Percentiles rank a stretch among this genome's conserved stretches.
phyloP scores from a whole-genome alignment of 169 alveolate genomes.

The Plasmodium cynomolgi region DNA sequence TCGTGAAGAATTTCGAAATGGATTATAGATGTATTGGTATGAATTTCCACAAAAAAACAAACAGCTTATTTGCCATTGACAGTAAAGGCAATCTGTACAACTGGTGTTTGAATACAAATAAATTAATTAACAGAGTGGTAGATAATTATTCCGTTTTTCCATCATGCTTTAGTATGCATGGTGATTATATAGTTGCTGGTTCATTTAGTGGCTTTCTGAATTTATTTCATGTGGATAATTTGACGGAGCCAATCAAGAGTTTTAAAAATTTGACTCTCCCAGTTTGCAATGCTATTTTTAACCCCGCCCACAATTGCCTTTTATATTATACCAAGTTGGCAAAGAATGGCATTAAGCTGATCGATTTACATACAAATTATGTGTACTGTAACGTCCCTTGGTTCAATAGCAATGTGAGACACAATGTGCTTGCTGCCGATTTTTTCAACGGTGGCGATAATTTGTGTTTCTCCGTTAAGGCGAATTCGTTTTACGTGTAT shows the following conservation, averaged over 20 bases:
- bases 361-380: conserved; percentile 46
- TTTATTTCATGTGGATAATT: conserved; percentile 54
- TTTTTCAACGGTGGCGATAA: conserved; percentile 70
- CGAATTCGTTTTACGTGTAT: conserved; percentile 52
- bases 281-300: conserved; percentile 25
- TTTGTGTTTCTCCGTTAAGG: conserved; percentile 36
- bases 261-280: conserved; percentile 57
- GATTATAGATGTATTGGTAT: conserved; percentile 53
- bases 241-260: conserved; percentile 31
- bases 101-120: conserved; percentile 73
- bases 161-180: conserved; percentile 32
- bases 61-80: conserved; percentile 62
- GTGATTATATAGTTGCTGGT: conserved; percentile 42
- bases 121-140: conserved; percentile 22
- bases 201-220: conserved; percentile 54
- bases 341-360: conserved; percentile 51
- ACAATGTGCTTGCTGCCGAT: conserved; percentile 38
- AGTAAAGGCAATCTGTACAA: conserved; percentile 61
- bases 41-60: conserved; percentile 60
- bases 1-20: conserved; percentile 40
- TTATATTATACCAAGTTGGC: conserved; percentile 34
- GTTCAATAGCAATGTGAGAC: conserved; percentile 4
- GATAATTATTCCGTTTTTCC: conserved; percentile 73
- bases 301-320: conserved; percentile 23
- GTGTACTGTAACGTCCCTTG: conserved; percentile 70